Evolutionary conservation across 2,329 filamentous ascomycete genomes (phyloP).

Genomic region (Orbilia blumenaviensis): DNA sequence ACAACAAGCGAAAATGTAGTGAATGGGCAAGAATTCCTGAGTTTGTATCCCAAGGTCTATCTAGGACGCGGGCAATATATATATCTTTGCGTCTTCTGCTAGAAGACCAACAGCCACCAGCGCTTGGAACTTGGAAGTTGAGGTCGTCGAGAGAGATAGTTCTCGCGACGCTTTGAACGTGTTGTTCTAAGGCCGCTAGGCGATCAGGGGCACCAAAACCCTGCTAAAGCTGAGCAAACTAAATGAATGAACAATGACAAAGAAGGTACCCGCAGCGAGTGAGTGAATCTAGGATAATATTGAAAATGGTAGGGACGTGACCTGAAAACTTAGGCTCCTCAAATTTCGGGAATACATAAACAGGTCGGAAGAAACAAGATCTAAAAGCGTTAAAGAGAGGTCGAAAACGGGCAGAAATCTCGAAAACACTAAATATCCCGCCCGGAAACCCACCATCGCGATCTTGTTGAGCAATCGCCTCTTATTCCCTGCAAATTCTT

Average conservation of each 20-base stretch:
- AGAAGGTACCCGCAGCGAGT: neutral
- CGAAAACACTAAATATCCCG: conserved; percentile 9
- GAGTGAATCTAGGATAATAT: neutral
- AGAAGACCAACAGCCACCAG: neutral
- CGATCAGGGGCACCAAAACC: conserved; percentile 1
- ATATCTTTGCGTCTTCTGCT: neutral
- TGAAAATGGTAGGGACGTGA: neutral
- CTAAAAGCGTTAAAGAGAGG: neutral
- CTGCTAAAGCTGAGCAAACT: neutral
- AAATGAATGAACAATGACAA: neutral
- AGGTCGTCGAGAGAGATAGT: neutral
- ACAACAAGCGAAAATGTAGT: too few relatives aligned
- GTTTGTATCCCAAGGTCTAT: too few relatives aligned
- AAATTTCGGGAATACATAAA: neutral
- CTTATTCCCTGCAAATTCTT: neutral
- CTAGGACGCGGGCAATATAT: neutral
- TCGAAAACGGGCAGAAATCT: neutral
- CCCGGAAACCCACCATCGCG: too few relatives aligned
- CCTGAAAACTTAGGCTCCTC: neutral
- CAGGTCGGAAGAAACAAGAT: neutral
- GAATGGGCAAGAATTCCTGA: too few relatives aligned
- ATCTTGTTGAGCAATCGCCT: conserved; percentile 15
- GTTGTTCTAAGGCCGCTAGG: neutral
- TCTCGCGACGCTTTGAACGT: neutral
- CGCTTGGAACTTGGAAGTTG: neutral